phyloP scores from a whole-genome alignment of 192 early-diverging fungal genomes.

The Backusella tarrabulga region DNA sequence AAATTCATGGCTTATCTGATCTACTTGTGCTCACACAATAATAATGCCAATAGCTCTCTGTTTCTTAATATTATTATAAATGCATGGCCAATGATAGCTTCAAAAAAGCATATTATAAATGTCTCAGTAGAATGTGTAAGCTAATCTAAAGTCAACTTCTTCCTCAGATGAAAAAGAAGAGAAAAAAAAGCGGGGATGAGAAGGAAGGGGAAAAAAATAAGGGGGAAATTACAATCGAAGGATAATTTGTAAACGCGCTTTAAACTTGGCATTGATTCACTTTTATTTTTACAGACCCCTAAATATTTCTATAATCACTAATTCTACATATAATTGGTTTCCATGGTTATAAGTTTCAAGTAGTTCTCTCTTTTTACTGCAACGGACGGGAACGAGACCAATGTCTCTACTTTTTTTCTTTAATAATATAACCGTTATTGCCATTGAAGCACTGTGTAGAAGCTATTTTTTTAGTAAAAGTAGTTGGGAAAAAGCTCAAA shows the following conservation, averaged over 20 bases:
- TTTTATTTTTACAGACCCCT: neutral
- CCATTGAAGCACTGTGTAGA: neutral
- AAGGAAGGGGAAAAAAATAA: neutral
- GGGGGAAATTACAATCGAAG: neutral
- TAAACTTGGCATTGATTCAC: neutral
- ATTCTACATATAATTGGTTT: neutral
- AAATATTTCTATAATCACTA: neutral
- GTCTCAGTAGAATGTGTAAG: no score
- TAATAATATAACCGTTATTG: neutral
- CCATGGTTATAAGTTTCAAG: neutral
- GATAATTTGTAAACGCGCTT: neutral
- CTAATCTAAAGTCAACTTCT: neutral
- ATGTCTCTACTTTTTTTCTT: neutral
- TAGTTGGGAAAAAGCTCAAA: neutral
- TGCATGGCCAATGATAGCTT: no score
- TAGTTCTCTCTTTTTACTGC: neutral
- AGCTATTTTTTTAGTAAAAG: neutral
- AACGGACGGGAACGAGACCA: neutral
- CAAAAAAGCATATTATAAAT: no score
- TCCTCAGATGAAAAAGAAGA: neutral
- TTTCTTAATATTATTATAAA: neutral
- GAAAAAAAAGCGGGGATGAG: neutral
- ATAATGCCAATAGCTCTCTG: no score
- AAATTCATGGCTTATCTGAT: neutral
- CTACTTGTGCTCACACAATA: neutral